phyloP scores from a whole-genome alignment of 257 asterid species.

The Solanum chmielewskii region DNA sequence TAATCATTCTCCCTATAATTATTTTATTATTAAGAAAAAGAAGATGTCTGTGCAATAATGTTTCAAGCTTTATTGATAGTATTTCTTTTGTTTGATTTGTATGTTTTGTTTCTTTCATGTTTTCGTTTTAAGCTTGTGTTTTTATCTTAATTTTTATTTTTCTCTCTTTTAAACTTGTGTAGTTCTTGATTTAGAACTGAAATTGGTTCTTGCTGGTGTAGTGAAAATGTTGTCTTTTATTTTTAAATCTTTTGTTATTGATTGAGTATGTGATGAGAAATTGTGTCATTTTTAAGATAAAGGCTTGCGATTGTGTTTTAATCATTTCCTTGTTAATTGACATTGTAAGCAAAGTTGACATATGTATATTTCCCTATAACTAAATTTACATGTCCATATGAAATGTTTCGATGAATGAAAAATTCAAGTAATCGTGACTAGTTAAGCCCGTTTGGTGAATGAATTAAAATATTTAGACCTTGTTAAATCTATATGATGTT shows the following conservation, averaged over 20 bases:
- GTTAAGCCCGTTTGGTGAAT: not conserved
- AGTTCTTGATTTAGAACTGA: not conserved
- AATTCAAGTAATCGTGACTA: not conserved
- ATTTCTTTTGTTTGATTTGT: constrained; percentile 25
- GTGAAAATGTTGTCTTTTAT: not conserved
- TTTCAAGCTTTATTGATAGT: constrained; percentile 23
- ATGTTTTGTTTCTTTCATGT: constrained; percentile 10
- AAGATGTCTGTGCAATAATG: not conserved
- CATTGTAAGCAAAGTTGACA: not conserved
- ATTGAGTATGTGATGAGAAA: not conserved
- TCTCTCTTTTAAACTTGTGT: not conserved
- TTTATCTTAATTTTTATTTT: not conserved
- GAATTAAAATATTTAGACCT: not conserved
- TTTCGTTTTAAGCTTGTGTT: not conserved
- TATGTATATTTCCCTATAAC: not conserved
- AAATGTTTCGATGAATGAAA: not conserved
- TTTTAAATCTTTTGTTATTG: not conserved
- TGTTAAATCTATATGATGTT: not conserved
- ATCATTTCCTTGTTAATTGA: not conserved
- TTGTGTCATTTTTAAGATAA: not conserved
- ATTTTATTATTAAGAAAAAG: not conserved
- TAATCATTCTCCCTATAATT: not conserved
- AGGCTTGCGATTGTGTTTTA: not conserved
- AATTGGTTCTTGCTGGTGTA: not conserved
- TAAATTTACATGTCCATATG: not conserved